These are phyloP conservation scores for Rhizopogon rudus DNA, from an alignment of 768 basidiomycete species.

Conservation along the genomic window DNA sequence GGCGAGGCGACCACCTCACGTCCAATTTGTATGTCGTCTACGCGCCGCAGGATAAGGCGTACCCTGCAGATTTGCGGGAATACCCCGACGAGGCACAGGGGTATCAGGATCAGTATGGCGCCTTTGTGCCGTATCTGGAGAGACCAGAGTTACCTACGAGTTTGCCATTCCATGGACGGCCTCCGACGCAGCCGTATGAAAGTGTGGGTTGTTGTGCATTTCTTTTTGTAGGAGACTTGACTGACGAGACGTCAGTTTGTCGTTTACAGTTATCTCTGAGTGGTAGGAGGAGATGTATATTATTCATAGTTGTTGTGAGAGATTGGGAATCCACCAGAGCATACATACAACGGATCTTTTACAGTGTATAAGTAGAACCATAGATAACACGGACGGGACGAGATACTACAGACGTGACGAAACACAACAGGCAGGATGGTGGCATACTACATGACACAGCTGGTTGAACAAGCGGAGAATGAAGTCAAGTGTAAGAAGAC, in stretches of 20 bases:
- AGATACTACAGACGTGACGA: not conserved
- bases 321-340: not conserved
- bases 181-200: conserved; percentile 53
- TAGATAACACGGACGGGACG: conserved; percentile 15
- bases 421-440: not conserved
- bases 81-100: conserved; percentile 55
- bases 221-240: not conserved
- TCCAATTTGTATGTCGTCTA: conserved; percentile 54
- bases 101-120: conserved; percentile 51
- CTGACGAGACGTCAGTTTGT: conserved; percentile 29
- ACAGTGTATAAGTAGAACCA: conserved; percentile 17
- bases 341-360: not conserved
- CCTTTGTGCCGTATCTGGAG: conserved; percentile 34
- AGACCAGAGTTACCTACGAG: conserved; percentile 60
- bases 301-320: not conserved
- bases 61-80: conserved; percentile 53
- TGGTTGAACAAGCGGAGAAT: not conserved
- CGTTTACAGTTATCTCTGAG: conserved; percentile 29
- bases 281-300: not conserved
- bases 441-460: conserved; percentile 7
- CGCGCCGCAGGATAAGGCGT: conserved; percentile 50
- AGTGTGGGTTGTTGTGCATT: conserved; percentile 28
- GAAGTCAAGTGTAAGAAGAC: not conserved
- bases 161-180: conserved; percentile 50
- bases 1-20: conserved; percentile 70